Percentiles rank a stretch among this genome's conserved stretches.
phyloP scores from a whole-genome alignment of 1,139 yeast genomes.

The Diutina siamensis region DNA sequence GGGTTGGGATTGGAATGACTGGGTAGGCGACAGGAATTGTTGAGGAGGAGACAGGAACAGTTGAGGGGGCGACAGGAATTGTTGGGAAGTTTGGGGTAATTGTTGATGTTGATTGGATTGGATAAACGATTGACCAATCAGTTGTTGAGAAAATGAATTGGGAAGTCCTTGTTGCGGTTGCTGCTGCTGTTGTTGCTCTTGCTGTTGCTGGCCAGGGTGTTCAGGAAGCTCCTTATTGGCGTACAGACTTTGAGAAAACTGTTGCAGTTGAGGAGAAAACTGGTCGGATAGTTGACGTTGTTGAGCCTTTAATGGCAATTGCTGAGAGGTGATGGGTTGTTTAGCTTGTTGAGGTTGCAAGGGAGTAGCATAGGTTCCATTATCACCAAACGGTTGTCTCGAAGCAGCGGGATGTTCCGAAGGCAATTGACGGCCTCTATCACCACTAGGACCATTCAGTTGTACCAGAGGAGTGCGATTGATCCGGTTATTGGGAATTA shows the following conservation, averaged over 20 bases:
- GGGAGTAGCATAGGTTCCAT: background rate
- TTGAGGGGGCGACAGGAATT: background rate
- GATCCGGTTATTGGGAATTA: background rate
- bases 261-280: background rate
- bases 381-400: background rate
- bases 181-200: background rate
- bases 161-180: background rate
- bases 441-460: background rate
- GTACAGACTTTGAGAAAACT: background rate
- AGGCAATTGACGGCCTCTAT: background rate
- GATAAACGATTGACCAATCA: background rate
- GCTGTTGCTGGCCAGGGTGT: background rate
- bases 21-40: background rate
- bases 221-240: background rate
- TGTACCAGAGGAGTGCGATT: background rate
- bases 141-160: background rate
- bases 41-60: background rate
- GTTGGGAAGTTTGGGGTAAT: background rate
- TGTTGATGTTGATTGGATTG: background rate
- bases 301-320: background rate
- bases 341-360: background rate
- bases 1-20: background rate
- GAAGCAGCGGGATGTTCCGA: background rate
- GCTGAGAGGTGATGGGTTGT: background rate
- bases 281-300: background rate